A percentile compares a stretch with the other conserved stretches of the same genome.
phyloP scores from a whole-genome alignment of 1,284 basidiomycete genomes.

The Ustilago nuda region DNA sequence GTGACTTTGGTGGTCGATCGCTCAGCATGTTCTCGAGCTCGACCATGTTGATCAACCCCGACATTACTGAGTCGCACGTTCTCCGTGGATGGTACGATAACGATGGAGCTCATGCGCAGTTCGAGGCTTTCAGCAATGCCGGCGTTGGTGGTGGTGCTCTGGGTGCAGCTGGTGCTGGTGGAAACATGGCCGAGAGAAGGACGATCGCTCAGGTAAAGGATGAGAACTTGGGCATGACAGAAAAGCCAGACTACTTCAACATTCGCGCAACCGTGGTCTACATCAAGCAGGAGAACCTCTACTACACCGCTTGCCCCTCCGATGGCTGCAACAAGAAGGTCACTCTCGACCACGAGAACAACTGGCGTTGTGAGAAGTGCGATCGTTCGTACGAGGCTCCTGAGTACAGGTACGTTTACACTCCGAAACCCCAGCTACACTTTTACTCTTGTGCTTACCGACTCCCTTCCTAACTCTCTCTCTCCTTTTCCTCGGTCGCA shows the following conservation, averaged over 20 bases:
- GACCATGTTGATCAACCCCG: conserved; percentile 77
- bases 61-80: conserved; percentile 84
- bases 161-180: conserved; percentile 68
- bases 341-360: conserved; percentile 74
- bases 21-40: conserved; percentile 79
- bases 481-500: background rate
- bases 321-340: conserved; percentile 93
- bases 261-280: conserved; percentile 88
- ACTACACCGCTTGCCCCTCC: conserved; percentile 89
- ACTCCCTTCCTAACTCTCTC: background rate
- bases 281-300: conserved; percentile 86
- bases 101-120: conserved; percentile 56
- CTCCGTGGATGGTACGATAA: conserved; percentile 86
- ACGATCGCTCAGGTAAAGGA: conserved; percentile 86
- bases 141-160: conserved; percentile 49
- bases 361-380: conserved; percentile 95
- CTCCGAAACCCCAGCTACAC: background rate
- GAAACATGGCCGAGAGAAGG: conserved; percentile 71
- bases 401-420: conserved; percentile 74
- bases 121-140: conserved; percentile 70
- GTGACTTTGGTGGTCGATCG: conserved; percentile 85
- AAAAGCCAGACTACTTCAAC: conserved; percentile 83
- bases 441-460: background rate
- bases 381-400: conserved; percentile 79
- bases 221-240: conserved; percentile 79